phyloP scores from a whole-genome alignment of 495 filamentous ascomycete species.

The Symbiotaphrina buchneri region DNA sequence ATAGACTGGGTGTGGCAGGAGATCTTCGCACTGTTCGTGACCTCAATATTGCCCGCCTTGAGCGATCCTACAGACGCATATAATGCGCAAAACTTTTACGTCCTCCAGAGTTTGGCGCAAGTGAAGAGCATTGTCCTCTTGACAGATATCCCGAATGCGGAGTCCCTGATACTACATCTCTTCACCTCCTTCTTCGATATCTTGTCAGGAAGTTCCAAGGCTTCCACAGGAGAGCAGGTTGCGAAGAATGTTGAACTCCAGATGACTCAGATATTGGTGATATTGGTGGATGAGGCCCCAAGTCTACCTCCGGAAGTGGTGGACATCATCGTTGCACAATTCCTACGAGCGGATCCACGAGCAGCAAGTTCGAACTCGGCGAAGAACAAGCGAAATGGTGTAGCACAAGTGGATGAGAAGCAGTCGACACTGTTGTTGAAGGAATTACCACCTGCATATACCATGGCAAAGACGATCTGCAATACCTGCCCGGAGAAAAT shows the following conservation, averaged over 20 bases:
- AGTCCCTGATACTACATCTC: slow-evolving; percentile 51
- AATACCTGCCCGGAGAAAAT: slow-evolving; percentile 81
- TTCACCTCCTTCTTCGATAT: slow-evolving; percentile 86
- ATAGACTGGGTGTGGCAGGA: slow-evolving; percentile 36
- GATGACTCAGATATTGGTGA: slow-evolving; percentile 68
- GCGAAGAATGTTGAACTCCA: slow-evolving; percentile 81
- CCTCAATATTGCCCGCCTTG: slow-evolving; percentile 60
- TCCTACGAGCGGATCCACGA: slow-evolving; percentile 59
- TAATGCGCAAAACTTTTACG: slow-evolving; percentile 78
- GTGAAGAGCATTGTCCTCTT: slow-evolving; percentile 89
- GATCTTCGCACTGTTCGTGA: slow-evolving; percentile 77
- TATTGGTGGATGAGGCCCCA: slow-evolving; percentile 66
- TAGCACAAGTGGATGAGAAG: slow-evolving; percentile 29
- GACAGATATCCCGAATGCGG: slow-evolving; percentile 66
- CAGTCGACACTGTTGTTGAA: slow-evolving; percentile 65
- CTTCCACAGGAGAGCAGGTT: slow-evolving; percentile 52
- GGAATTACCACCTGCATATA: slow-evolving; percentile 76
- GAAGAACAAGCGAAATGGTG: slow-evolving; percentile 36
- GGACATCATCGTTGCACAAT: slow-evolving; percentile 91
- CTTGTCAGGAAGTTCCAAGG: slow-evolving; percentile 53
- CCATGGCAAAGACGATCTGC: slow-evolving; percentile 88
- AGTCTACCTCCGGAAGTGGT: slow-evolving; percentile 63
- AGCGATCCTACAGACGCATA: slow-evolving; percentile 77
- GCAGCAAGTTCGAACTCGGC: slow-evolving; percentile 18
- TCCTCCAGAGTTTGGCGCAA: slow-evolving; percentile 69